Conservation (phyloP, 2,329 filamentous ascomycete genomes). For the Fusarium goolgardi region DNA sequence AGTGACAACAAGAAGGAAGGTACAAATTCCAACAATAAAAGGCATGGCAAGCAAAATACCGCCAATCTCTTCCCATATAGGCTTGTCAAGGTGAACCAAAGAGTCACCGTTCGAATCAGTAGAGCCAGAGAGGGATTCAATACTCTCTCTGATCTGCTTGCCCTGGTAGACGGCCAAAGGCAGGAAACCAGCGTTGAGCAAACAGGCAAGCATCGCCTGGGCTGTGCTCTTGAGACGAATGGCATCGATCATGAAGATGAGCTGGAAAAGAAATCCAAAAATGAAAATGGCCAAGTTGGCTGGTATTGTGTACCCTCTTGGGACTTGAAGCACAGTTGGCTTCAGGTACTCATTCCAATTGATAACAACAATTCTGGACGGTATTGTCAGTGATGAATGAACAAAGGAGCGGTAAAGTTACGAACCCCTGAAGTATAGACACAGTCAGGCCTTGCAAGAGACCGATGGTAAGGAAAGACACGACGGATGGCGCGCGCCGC, state of each 20-base stretch:
- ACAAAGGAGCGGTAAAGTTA: not conserved
- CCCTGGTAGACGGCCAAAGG: slow-evolving; percentile 8
- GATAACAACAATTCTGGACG: not conserved
- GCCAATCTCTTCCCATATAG: not conserved
- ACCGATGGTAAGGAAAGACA: not conserved
- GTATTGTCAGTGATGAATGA: not conserved
- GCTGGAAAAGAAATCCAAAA: slow-evolving; percentile 10
- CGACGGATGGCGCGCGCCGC: not conserved
- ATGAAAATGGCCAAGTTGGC: slow-evolving; percentile 9
- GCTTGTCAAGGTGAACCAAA: slow-evolving; percentile 2
- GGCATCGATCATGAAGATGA: slow-evolving; percentile 12
- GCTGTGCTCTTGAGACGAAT: slow-evolving; percentile 14
- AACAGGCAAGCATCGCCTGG: slow-evolving; percentile 4
- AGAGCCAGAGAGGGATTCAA: not conserved
- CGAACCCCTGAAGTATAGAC: slow-evolving; percentile 2
- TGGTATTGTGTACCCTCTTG: not conserved
- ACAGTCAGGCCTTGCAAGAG: not conserved
- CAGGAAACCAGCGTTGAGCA: slow-evolving; percentile 6
- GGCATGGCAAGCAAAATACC: not conserved
- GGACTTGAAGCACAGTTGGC: not conserved
- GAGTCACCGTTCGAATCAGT: not conserved
- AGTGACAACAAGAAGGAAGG: not conserved
- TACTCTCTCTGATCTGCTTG: not conserved
- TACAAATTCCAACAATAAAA: not conserved
- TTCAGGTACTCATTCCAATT: slow-evolving; percentile 11